Base-by-base conservation (phyloP, 208 protist genomes). In the Angomonas ambiguus region DNA sequence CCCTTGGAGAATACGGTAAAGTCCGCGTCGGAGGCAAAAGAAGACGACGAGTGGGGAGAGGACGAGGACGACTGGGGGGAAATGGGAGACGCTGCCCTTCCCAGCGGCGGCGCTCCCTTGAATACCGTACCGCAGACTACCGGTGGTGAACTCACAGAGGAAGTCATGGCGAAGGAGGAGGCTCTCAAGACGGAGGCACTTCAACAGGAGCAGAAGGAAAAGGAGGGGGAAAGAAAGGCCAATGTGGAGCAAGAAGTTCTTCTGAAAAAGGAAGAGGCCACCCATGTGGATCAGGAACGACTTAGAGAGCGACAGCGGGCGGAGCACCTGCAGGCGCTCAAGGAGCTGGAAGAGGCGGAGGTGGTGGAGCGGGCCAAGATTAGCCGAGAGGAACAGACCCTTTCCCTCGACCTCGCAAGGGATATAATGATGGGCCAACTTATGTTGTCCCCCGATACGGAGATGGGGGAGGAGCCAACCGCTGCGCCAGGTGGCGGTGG, bases 351-450 rank as follows among this genome's bases (percentile, higher is more conserved):
- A 0, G 0, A 0, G n/a, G 32, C 51, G 18, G 79, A 80, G 51
- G 27, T 34, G 1, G 62, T 3, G 10, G 71, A 25, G n/a, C 70
- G 79, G 0, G 67, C 79, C 1, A 72, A 66, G 18, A 0, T 85
- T 10, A 74, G 65, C 18, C 64, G 75, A 0, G 38, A 55, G 0
- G 68, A 74, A 18, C 69, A 81, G 55, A 70, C 77, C 28, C 58
- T 59, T 1, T 35, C 56, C 0, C 60, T 63, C 18, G 53, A 25
- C n/a, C 45, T 83, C n/a, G 65, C 71, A 1, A 51, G 62, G 0
- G 31, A 80, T 18, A 38, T 81, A 4, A 67, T 77, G 25, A 71
- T 74, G 67, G 25, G 53, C 3, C 34, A 59, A 53, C 48, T 67
- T 57, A 66, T 79, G 28, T 28, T 41, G 42, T 58, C 67, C 59